Percentiles rank a stretch among this genome's conserved stretches.
Conservation (phyloP, 1,284 basidiomycete species). For the Cryptococcus sp. region DNA sequence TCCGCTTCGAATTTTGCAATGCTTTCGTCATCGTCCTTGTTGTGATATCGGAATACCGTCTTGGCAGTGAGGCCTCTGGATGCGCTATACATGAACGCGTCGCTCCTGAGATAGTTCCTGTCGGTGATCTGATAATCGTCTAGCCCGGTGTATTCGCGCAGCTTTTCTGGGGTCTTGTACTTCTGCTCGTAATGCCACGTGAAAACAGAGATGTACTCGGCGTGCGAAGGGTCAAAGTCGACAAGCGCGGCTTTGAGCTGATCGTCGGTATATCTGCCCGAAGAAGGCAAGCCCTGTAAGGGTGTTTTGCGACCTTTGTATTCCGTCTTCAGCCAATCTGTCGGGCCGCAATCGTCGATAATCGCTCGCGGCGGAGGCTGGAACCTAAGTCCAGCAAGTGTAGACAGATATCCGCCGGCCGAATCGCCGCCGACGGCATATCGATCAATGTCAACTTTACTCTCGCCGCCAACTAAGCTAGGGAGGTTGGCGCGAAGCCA, state of each 20-base stretch:
- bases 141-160: slow-evolving; percentile 17
- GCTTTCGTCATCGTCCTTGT: slow-evolving; percentile 6
- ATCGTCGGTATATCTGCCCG: slow-evolving; percentile 1
- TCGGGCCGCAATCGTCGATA: slow-evolving; percentile 28
- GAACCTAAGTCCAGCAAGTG: slow-evolving; percentile 14
- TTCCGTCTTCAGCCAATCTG: slow-evolving; percentile 24
- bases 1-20: slow-evolving; percentile 15
- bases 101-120: slow-evolving; percentile 20
- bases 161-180: slow-evolving; percentile 13
- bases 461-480: slow-evolving; percentile 5
- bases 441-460: slow-evolving; percentile 17
- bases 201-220: slow-evolving; percentile 10
- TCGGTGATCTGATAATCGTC: slow-evolving; percentile 10
- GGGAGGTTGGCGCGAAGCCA: slow-evolving; percentile 25
- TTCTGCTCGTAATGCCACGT: slow-evolving; percentile 21
- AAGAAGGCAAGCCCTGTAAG: not conserved
- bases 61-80: slow-evolving; percentile 6
- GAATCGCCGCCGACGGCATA: slow-evolving; percentile 37
- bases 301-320: slow-evolving; percentile 6
- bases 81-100: slow-evolving; percentile 16
- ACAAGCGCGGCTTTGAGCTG: slow-evolving; percentile 4
- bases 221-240: slow-evolving; percentile 12
- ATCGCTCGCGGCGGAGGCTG: slow-evolving; percentile 26
- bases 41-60: slow-evolving; percentile 13
- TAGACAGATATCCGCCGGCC: slow-evolving; percentile 33